phyloP scores from a whole-genome alignment of 495 filamentous ascomycete genomes.

The Neurospora tetrasperma region DNA sequence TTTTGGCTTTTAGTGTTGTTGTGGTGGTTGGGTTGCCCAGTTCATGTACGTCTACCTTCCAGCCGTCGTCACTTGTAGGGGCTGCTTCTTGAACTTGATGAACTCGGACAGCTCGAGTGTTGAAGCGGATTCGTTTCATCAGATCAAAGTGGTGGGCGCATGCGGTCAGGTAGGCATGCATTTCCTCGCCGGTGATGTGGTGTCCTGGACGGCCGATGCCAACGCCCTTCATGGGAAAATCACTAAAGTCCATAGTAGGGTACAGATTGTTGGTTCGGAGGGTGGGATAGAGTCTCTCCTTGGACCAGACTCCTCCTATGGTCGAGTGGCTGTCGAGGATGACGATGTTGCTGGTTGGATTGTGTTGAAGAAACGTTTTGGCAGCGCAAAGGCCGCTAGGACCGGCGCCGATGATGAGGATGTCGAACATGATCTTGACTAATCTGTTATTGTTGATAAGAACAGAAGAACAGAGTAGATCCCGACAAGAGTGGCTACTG shows the following conservation, averaged over 20 bases:
- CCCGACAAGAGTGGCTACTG: neutral
- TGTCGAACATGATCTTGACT: conserved; percentile 9
- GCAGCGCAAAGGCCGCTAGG: conserved; percentile 62
- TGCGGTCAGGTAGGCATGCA: conserved; percentile 23
- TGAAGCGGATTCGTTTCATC: conserved; percentile 20
- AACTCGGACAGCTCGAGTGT: conserved; percentile 12
- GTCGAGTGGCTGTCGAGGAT: conserved; percentile 36
- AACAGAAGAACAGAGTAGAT: neutral
- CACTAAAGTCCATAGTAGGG: conserved; percentile 59
- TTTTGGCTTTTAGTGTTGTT: conserved; percentile 20
- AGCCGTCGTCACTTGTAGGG: neutral
- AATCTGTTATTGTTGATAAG: neutral
- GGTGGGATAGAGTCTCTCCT: conserved; percentile 41
- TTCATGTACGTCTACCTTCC: conserved; percentile 5
- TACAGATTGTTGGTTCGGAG: conserved; percentile 50
- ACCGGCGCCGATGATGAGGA: conserved; percentile 47
- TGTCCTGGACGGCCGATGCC: conserved; percentile 46
- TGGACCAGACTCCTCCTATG: conserved; percentile 43
- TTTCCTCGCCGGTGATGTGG: conserved; percentile 27
- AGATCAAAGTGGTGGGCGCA: conserved; percentile 28
- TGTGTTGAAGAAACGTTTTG: conserved; percentile 51
- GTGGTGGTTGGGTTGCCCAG: neutral
- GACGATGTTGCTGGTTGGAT: conserved; percentile 23
- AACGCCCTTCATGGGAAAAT: conserved; percentile 58
- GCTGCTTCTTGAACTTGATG: neutral